A percentile compares a stretch with the other conserved stretches of the same genome.
Evolutionary conservation across 768 basidiomycete species (phyloP).

Genomic region (Serpula lacrymans): DNA sequence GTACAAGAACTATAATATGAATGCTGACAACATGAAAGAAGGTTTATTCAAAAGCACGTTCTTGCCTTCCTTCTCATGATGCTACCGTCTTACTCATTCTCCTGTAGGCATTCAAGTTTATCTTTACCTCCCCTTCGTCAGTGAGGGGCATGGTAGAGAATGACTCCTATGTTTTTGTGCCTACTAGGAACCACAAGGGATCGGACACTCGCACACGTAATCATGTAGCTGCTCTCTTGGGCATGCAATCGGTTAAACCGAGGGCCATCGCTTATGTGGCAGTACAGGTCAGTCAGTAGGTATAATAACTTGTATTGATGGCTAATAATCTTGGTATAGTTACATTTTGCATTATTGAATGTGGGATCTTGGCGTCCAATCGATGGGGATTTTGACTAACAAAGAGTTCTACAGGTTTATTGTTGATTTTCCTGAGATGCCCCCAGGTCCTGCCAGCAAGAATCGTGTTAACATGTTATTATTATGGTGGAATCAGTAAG

Average conservation of each 20-base stretch:
- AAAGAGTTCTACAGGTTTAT: constrained; percentile 19
- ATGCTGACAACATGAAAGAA: neutral
- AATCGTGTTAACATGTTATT: neutral
- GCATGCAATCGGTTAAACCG: no score
- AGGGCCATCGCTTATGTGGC: no score
- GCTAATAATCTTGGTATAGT: constrained; percentile 7
- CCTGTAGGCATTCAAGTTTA: constrained; percentile 10
- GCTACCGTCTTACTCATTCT: no score
- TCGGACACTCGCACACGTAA: no score
- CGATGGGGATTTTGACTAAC: constrained; percentile 17
- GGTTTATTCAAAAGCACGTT: neutral
- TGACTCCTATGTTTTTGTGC: neutral
- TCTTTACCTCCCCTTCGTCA: constrained; percentile 16
- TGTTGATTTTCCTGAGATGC: constrained; percentile 23
- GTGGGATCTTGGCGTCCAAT: constrained; percentile 6
- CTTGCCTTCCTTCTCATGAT: no score
- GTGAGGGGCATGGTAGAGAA: neutral
- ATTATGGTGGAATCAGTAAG: constrained; percentile 2
- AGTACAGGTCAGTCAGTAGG: neutral
- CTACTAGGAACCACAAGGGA: no score
- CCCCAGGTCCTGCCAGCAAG: constrained; percentile 6
- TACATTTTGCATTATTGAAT: constrained; percentile 12
- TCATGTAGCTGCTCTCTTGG: no score
- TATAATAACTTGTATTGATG: neutral
- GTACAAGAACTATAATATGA: neutral